Base-by-base conservation (phyloP, 2,329 filamentous ascomycete species). In the Aaosphaeria pasadenensis region DNA sequence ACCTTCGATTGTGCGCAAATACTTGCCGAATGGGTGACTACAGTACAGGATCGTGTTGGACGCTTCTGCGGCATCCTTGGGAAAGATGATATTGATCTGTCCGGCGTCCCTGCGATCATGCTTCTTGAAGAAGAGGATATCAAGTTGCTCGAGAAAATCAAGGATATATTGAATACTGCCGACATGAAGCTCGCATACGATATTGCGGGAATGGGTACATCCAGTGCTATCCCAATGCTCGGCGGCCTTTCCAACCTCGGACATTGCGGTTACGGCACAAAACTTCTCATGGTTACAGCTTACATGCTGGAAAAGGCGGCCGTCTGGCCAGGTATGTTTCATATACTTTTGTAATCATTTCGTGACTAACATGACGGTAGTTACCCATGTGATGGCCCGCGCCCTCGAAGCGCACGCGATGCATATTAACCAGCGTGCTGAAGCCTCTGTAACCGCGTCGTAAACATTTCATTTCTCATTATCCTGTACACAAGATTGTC, bases 1-100 rank as follows among this genome's bases (percentile, higher is more conserved):
- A 86, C 88, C 5, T 95, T 96, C 61, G 92, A 97, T 64, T 97
- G 92, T 63, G 88, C 89, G 2, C 91, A 96, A 64, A 90, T 97
- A 1, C 81, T 99, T 31, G 90, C 90, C 0, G 92, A 97, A 71
- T 99, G 92, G 92, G 82, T 94, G 38, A 88, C 89, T 5, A 94
- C 91, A 1, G 83, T 97, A 4, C 94, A 99, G 69, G 91, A 96
- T 63, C 87, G 94, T 6, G 88, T 96, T n/a, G 92, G 92, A 0
- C 84, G 85, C 4, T 95, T 94, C 60, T 71, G 97, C 5, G 92
- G 92, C 4, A 84, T 96, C 5, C 79, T 97, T 1, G 92, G 92
- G 9, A 86, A 87, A 49, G 88, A 95, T 54, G 81, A 87, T 0
- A 82, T 94, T 32, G 90, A 96, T 59, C 79, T 89, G 44, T 77